Base-by-base conservation (phyloP, 2,329 filamentous ascomycete genomes). In the Didymosphaeria variabile region DNA sequence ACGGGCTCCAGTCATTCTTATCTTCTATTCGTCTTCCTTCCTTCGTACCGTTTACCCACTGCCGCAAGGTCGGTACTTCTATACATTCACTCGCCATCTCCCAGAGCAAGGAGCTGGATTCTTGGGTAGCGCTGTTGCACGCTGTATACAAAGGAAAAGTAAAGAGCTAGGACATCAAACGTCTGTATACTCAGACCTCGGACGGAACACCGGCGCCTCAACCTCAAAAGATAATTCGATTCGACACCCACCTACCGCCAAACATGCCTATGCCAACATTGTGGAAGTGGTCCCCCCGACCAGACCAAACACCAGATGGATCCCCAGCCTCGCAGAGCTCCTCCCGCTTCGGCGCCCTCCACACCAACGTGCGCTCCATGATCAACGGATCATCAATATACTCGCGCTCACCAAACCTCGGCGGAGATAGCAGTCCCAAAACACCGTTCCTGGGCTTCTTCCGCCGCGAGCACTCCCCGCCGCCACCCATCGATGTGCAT, bases 301-400 rank as follows among this genome's bases (percentile, higher is more conserved):
- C 70, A 49, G 71, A 71, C 51, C 71, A 74, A 45, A 66, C 69
- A 21, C 66, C 71, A 58, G 69, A 65, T 44, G 70, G 62, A 26
- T 65, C 70, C 6, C 70, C 70, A 10, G 66, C 62, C 8, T 66
- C 68, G 19, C 61, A 61, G 55, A 63, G 55, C 23, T 59, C 65
- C 9, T 64, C 66, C 15, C 67, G 68, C 45, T 71, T 73, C 50
- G 50, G 62, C 42, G 53, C 57, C 12, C 44, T 72, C 8, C 68
- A 71, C 40, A 55, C 42, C 57, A 71, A 68, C 47, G 67, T 70
- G 2, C 71, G 74, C 54, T 68, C 69, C 15, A 72, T 75, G 60
- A 65, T 74, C 62, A 76, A 77, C 54, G 76, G 75, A 10, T 77
- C 75, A 40, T 79, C 76, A 1, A 60, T 79, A 17, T 79, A 79